Evolutionary conservation across 345 rosid genomes (phyloP), one percentile per base, ranked within the genome.

Genomic region (Cochlearia excelsa): DNA sequence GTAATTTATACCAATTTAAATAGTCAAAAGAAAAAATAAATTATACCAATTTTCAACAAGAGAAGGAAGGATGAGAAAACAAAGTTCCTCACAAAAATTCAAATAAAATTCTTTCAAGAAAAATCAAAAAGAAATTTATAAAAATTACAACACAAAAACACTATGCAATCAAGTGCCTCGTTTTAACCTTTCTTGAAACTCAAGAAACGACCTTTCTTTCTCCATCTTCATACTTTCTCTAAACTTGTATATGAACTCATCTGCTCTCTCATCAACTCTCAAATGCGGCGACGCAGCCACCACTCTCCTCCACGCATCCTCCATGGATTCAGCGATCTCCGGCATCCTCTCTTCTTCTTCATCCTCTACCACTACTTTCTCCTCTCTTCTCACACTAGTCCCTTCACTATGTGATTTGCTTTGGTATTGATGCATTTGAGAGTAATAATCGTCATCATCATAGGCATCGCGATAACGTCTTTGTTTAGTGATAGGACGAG

Each of bases 261-360:
- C 95, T 6, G 97, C 97, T 70, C 86, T 77, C 48, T 87, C 95
- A 49, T 90, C 79, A 46, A 90, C 94, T 60, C 87, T 74, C 33
- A 85, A 60, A 66, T 84, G 94, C 0, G 95, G 94, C 9, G 97
- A 87, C 6, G 65, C 73, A 29, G 91, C 89, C 40, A 90, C 86
- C 16, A 82, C 77, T 50, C 80, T 81, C 58, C 79, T 84, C 95
- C 94, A 90, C 6, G 85, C 85, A 71, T 90, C 95, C 54, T 90
- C 97, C 41, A 90, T 60, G 3, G 77, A 80, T 29, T 80, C 63
- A 51, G 50, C 52, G 51, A 63, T 34, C 59, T 41, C 74, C 73
- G 47, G 75, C 72, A 38, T 73, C 74, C 38, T 70, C 4, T 10
- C 75, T 30, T 54, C 63, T 35, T 54, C 66, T 42, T 61, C 72